phyloP scores from a whole-genome alignment of 768 basidiomycete species.

The Lentinula boryana region DNA sequence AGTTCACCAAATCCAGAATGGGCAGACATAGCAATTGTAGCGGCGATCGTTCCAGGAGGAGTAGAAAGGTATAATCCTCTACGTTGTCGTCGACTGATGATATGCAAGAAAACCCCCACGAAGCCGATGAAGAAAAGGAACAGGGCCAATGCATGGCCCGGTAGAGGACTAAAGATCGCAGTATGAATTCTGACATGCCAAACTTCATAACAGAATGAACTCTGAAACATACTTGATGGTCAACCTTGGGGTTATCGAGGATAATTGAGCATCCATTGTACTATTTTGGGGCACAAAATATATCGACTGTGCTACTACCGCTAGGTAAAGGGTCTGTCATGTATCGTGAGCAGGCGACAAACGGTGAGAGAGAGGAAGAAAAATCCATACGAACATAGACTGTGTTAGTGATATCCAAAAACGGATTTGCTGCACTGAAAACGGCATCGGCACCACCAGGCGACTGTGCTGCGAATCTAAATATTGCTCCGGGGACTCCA shows the following conservation, averaged over 20 bases:
- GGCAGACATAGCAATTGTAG: slow-evolving; percentile 48
- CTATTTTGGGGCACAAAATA: slow-evolving; percentile 45
- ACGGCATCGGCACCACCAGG: slow-evolving; percentile 34
- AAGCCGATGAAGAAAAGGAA: slow-evolving; percentile 44
- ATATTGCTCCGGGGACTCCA: slow-evolving; percentile 59
- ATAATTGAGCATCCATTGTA: slow-evolving; percentile 32
- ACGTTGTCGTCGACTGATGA: slow-evolving; percentile 40
- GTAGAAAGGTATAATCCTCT: slow-evolving; percentile 44
- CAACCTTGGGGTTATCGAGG: slow-evolving; percentile 40
- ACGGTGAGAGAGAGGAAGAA: not conserved
- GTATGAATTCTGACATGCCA: not conserved
- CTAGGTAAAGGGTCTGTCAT: slow-evolving; percentile 50
- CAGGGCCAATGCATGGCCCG: slow-evolving; percentile 43
- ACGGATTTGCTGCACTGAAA: slow-evolving; percentile 44
- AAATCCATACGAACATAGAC: slow-evolving; percentile 41
- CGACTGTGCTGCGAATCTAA: slow-evolving; percentile 39
- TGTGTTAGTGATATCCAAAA: slow-evolving; percentile 41
- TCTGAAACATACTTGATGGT: slow-evolving; percentile 49
- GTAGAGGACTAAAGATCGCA: slow-evolving; percentile 35
- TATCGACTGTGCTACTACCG: slow-evolving; percentile 48
- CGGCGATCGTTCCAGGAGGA: slow-evolving; percentile 56
- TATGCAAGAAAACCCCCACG: slow-evolving; percentile 40
- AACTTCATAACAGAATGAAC: not conserved
- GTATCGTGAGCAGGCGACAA: not conserved
- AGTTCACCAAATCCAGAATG: slow-evolving; percentile 59